These are phyloP conservation scores for Kwoniella botswanensis DNA, from an alignment of 768 basidiomycete species.

Conservation along the genomic window DNA sequence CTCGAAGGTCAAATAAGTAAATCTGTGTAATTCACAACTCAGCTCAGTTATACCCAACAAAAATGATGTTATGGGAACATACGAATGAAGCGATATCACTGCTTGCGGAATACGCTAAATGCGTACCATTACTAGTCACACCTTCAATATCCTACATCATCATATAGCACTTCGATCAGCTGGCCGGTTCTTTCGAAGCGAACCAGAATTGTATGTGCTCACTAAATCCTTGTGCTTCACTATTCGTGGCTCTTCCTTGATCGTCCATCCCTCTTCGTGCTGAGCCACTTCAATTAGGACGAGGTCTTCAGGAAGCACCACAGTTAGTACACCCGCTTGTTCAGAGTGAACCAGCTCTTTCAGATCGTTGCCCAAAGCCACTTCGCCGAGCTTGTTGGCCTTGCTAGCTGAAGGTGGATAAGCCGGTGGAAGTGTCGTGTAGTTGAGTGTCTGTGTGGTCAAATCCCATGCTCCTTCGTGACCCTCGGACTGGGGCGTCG, in stretches of 20 bases:
- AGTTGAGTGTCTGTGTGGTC: slow-evolving; percentile 9
- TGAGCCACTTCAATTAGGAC: neutral
- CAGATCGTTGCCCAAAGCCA: neutral
- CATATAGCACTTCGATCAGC: neutral
- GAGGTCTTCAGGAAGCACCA: neutral
- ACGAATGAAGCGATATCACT: neutral
- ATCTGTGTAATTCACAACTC: neutral
- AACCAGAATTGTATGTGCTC: neutral
- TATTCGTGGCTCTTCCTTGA: neutral
- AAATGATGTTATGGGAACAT: neutral
- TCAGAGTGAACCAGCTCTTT: neutral
- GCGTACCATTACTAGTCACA: slow-evolving; percentile 3
- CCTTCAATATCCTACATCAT: neutral
- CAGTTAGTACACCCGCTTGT: slow-evolving; percentile 5
- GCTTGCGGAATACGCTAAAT: neutral
- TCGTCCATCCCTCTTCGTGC: neutral
- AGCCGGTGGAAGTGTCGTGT: slow-evolving; percentile 20
- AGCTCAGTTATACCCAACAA: neutral
- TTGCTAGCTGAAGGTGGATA: slow-evolving; percentile 13
- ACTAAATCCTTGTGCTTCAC: neutral
- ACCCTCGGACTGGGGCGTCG: slow-evolving; percentile 2
- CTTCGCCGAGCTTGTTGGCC: neutral
- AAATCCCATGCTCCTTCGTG: slow-evolving; percentile 11
- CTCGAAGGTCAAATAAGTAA: slow-evolving; percentile 12
- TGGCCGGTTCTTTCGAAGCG: too few species aligned